Evolutionary conservation across 148 eudicot species (phyloP), one percentile per base, ranked within the genome.

Genomic region (Cornus kousa): DNA sequence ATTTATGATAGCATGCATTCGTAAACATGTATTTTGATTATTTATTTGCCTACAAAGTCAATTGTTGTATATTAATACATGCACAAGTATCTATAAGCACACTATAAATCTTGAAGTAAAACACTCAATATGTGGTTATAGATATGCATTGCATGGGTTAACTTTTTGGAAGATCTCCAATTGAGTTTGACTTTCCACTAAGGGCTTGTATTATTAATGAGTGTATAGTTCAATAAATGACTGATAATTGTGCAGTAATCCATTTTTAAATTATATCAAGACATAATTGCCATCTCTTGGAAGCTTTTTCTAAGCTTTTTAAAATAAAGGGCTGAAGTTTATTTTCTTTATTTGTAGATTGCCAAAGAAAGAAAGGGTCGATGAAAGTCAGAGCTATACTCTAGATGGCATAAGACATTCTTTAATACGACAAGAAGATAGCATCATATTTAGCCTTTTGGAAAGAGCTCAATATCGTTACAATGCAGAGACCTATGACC

Each of bases 391-490:
- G 78, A 87, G 85, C 84, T 87, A 92, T 83, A 93, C 98, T 32
- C 86, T 96, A 13, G 98, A 92, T 2, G 93, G 92, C 33, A 96
- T 96, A 24, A 86, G 99, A 46, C 83, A 84, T 79, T 92, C 98
- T 40, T 84, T 96, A 53, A 91, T 96, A 62, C 92, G 97, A 32
- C 99, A 96, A 82, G 99, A 93, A 80, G 99, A 96, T 82, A 96
- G 98, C 86, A 93, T 96, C 40, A 96, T 96, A 78, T 96, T 87
- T 78, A 76, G 94, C 77, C 94, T 96, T 31, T 84, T 96, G 74
- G 99, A 96, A 87, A 92, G 99, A 83, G 90, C 99, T 73, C 97
- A 93, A 66, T 96, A 89, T 80, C 88, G 97, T 83, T 93, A 78
- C 86, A 96, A 96, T 83, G 83, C 83, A 5, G 94, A 89, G 67